These are phyloP conservation scores for Zanthoxylum bungeanum DNA, from an alignment of 345 rosid species.

Conservation along the genomic window DNA sequence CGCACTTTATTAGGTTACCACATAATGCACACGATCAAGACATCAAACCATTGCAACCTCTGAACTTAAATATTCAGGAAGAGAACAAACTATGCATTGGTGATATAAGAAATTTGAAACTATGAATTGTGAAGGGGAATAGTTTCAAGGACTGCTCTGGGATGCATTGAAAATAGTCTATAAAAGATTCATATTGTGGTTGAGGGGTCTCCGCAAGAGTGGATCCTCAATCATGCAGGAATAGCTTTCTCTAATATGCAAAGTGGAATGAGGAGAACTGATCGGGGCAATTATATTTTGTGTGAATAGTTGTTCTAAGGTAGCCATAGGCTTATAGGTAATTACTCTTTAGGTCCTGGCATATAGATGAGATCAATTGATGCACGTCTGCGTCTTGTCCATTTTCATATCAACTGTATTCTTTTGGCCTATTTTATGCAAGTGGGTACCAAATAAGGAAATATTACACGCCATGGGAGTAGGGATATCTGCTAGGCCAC, in stretches of 20 bases:
- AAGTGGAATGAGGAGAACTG: neutral
- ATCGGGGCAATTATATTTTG: neutral
- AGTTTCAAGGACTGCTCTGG: neutral
- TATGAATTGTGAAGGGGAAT: neutral
- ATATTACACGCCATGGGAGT: neutral
- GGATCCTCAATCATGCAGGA: conserved; percentile 9
- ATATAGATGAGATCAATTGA: neutral
- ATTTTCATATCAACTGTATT: neutral
- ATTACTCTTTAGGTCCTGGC: neutral
- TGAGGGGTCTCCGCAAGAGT: neutral
- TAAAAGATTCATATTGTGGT: neutral
- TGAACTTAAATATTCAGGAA: neutral
- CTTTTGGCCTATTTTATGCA: neutral
- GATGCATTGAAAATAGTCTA: neutral
- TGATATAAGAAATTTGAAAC: neutral
- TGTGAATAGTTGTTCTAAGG: neutral
- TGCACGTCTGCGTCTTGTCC: neutral
- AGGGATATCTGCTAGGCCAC: neutral
- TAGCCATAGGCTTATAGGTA: neutral
- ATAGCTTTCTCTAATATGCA: neutral
- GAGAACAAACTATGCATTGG: neutral
- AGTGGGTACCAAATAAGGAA: conserved; percentile 4
- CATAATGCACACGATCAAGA: neutral
- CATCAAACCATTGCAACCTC: neutral
- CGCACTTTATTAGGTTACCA: neutral